Percentiles rank a stretch among this genome's conserved stretches.
phyloP scores from a whole-genome alignment of 2,329 filamentous ascomycete species.

The Xylaria sp. region DNA sequence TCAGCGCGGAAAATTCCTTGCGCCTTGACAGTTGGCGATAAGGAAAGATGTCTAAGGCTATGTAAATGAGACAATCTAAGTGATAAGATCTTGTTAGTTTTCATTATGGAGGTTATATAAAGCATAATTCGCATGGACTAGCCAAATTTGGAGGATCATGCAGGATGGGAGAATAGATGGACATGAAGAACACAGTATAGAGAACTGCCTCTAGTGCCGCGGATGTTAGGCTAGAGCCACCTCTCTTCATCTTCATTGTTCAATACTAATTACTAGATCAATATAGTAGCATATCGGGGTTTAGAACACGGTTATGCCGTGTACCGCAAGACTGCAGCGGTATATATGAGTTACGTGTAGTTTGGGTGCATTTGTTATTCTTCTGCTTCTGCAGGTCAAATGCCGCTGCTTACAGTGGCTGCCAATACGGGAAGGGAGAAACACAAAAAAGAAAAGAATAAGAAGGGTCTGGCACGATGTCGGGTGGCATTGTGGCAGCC shows the following conservation, averaged over 20 bases:
- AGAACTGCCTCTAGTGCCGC: too few relatives aligned
- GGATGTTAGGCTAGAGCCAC: slow-evolving; percentile 29
- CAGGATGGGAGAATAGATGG: neutral
- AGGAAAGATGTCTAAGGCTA: neutral
- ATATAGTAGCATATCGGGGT: neutral
- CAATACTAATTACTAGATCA: neutral
- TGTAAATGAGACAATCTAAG: neutral
- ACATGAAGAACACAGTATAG: too few relatives aligned
- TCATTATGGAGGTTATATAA: neutral
- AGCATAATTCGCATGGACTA: neutral
- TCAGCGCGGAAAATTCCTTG: neutral
- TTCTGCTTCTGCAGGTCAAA: neutral
- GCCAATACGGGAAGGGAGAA: neutral
- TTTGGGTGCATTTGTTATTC: neutral
- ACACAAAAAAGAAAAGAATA: slow-evolving; percentile 11
- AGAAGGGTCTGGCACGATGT: slow-evolving; percentile 13
- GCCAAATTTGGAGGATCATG: neutral
- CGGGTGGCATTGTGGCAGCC: slow-evolving; percentile 25
- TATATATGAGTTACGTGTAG: neutral
- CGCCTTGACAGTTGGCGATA: neutral
- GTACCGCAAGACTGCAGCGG: slow-evolving; percentile 10
- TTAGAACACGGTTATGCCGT: slow-evolving; percentile 4
- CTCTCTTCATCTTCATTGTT: neutral
- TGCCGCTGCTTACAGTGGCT: slow-evolving; percentile 1
- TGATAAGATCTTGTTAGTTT: neutral